Base-by-base conservation (phyloP, 2,329 filamentous ascomycete species). In the Colletotrichum liaoningense region DNA sequence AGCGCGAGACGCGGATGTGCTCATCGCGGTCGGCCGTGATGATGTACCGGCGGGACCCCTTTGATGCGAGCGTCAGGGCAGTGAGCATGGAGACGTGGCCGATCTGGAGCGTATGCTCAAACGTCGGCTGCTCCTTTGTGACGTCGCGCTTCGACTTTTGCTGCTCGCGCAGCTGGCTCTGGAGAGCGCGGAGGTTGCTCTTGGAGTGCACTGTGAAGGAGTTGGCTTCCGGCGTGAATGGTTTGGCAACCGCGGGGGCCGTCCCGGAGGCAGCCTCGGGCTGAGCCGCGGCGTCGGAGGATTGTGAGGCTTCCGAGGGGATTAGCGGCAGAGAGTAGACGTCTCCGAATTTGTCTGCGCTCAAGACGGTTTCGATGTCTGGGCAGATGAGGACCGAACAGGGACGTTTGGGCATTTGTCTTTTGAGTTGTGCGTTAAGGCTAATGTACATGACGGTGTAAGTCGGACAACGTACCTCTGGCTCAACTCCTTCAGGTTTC, bases 51-150 rank as follows among this genome's bases (percentile, higher is more conserved):
- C 81, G 80, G 28, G 77, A 81, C 73, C 77, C 84, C 75, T 76
- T 86, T 80, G 79, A 84, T 6, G 87, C 88, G 55, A 91, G 86
- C 2, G 86, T 82, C 64, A 98, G 81, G 78, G 94, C 92, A 1
- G 95, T 98, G 63, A 99, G 90, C 90, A 98, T 94, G 1, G 96
- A 98, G 16, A 99, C 97, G 83, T 99, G 97, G 14, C 97, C 97
- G 0, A 99, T 90, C 8, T 98, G 86, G 1, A 98, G 86, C 49
- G 92, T 90, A 77, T 95, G 90, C 77, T 95, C 92, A 80, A 97
- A 97, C 30, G 86, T 78, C 14, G 86, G 83, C 49, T 80, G 81
- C 33, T 84, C 83, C 16, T 79, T 68, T 71, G 83, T 82, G 16
- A 77, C 76, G 3, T 77, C 74, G 4, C 79, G 74, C 11, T 79